Conservation (phyloP, 2,329 filamentous ascomycete species). For the Penicillium paneum region DNA sequence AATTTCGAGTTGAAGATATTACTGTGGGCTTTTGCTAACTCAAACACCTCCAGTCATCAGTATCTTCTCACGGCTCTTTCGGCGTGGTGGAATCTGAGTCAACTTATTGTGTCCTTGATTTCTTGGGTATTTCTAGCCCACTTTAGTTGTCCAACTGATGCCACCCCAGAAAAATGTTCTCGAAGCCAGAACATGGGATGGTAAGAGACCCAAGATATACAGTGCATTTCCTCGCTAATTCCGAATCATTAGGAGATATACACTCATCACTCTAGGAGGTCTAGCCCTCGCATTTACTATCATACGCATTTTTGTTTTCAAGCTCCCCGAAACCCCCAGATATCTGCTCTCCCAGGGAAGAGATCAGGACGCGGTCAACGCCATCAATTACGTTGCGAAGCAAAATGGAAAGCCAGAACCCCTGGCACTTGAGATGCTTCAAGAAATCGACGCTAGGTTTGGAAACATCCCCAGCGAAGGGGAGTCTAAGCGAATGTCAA, state of each 20-base stretch:
- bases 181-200: slow-evolving; percentile 30
- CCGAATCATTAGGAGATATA: slow-evolving; percentile 22
- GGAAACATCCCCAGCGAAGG: slow-evolving; percentile 1
- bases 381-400: slow-evolving; percentile 42
- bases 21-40: not conserved
- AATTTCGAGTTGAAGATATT: not conserved
- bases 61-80: slow-evolving; percentile 40
- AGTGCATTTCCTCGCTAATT: not conserved
- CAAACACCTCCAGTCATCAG: slow-evolving; percentile 17
- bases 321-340: slow-evolving; percentile 29
- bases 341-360: slow-evolving; percentile 30
- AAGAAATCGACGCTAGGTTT: slow-evolving; percentile 27
- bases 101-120: slow-evolving; percentile 35
- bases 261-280: slow-evolving; percentile 26
- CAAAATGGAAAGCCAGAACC: slow-evolving; percentile 28
- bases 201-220: slow-evolving; percentile 10
- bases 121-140: slow-evolving; percentile 33
- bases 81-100: slow-evolving; percentile 50
- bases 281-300: slow-evolving; percentile 26
- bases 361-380: slow-evolving; percentile 49
- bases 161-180: slow-evolving; percentile 22
- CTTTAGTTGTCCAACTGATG: slow-evolving; percentile 26
- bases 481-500: slow-evolving; percentile 14
- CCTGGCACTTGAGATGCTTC: slow-evolving; percentile 31
- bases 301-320: slow-evolving; percentile 29